Conservation (phyloP, 805 yeast species). For the Candida nitratophila region DNA sequence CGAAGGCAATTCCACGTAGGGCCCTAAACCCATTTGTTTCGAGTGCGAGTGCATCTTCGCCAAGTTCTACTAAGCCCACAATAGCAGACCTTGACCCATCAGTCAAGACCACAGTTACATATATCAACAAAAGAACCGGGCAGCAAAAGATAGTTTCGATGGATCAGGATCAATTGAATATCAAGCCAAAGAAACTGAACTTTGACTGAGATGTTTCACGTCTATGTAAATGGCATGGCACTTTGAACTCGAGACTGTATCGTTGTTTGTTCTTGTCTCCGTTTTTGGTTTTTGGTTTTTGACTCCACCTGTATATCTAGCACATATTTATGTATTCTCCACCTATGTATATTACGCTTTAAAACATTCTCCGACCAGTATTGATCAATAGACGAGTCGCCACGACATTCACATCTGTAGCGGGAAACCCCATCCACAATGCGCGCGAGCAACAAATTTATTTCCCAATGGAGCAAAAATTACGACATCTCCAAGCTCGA, state of each 20-base stretch:
- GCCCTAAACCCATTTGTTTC: not conserved
- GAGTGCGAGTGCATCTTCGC: not conserved
- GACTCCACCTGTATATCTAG: too few relatives aligned
- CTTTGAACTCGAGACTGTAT: too few relatives aligned
- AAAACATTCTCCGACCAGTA: not conserved
- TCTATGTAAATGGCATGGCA: too few relatives aligned
- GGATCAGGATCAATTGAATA: conserved; percentile 23
- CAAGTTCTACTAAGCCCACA: not conserved
- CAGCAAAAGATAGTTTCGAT: conserved; percentile 23
- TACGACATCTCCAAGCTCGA: not conserved
- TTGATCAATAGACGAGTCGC: too few relatives aligned
- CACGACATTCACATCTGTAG: too few relatives aligned
- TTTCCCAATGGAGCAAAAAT: not conserved
- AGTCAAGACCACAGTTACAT: conserved; percentile 12
- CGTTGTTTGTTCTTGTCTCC: not conserved
- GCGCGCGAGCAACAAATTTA: too few relatives aligned
- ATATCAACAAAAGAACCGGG: conserved; percentile 29
- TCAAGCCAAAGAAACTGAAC: conserved; percentile 33
- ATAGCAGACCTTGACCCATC: not conserved
- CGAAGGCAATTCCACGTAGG: not conserved
- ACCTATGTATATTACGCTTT: not conserved
- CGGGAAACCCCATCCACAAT: too few relatives aligned
- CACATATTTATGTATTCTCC: too few relatives aligned
- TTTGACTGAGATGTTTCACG: conserved; percentile 15
- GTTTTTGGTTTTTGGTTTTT: too few relatives aligned